A percentile compares a stretch with the other conserved stretches of the same genome.
These are phyloP conservation scores for Lasiodiplodia citricola DNA, from an alignment of 2,329 filamentous ascomycete genomes.

Conservation along the genomic window DNA sequence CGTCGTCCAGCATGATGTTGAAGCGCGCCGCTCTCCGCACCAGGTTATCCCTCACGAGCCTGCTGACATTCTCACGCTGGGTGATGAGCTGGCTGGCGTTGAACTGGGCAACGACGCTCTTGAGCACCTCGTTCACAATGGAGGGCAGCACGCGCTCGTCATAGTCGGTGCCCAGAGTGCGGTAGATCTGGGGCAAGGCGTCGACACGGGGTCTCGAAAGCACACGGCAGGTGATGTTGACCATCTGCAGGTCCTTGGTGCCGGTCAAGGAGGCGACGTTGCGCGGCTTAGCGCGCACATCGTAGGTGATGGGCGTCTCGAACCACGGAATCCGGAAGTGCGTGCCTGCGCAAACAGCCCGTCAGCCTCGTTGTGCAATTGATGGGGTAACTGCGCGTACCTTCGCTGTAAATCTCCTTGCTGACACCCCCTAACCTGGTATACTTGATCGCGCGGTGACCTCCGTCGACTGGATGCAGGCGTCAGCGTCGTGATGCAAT, in stretches of 20 bases:
- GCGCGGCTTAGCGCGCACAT: slow-evolving; percentile 95
- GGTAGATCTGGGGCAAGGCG: slow-evolving; percentile 94
- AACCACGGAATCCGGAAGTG: slow-evolving; percentile 96
- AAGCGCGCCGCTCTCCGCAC: slow-evolving; percentile 90
- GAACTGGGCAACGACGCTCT: slow-evolving; percentile 98
- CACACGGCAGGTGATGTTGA: slow-evolving; percentile 99
- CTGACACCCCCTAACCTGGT: slow-evolving; percentile 88
- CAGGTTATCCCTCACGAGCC: slow-evolving; percentile 90
- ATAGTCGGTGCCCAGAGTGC: slow-evolving; percentile 93
- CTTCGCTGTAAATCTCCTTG: slow-evolving; percentile 96
- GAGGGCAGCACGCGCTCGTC: slow-evolving; percentile 97
- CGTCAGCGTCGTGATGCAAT: slow-evolving; percentile 30
- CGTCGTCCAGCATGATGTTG: slow-evolving; percentile 97
- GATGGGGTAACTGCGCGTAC: slow-evolving; percentile 51
- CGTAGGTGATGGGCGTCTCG: slow-evolving; percentile 95
- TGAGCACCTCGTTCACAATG: slow-evolving; percentile 99
- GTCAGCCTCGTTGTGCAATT: background rate
- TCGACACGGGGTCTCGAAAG: slow-evolving; percentile 87
- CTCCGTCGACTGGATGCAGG: slow-evolving; percentile 77
- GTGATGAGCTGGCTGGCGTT: slow-evolving; percentile 98
- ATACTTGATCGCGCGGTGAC: slow-evolving; percentile 99
- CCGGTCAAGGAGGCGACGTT: slow-evolving; percentile 97
- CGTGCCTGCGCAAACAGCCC: slow-evolving; percentile 65
- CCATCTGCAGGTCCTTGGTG: slow-evolving; percentile 99
- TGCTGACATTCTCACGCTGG: slow-evolving; percentile 95